Evolutionary conservation across 225 moss, liverwort and hornwort genomes (phyloP), one percentile per base, ranked within the genome.

Genomic region (Pleurozium schreberi): DNA sequence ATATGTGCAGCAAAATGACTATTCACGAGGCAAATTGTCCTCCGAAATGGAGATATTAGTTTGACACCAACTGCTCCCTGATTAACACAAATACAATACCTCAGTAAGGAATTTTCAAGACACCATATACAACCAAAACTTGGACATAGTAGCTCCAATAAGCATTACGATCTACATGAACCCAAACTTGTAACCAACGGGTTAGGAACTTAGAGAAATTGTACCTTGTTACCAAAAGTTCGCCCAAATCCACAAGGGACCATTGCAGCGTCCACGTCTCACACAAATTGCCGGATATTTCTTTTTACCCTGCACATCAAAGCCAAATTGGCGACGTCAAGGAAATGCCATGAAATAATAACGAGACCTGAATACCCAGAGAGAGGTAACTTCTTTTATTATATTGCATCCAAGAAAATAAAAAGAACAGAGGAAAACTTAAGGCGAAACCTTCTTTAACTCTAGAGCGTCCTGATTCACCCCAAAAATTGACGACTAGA

Each of bases 161-260:
- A 60, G 59, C 43, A 85, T 50, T 22, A 61, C 4, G 38, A 80
- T 86, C 45, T 84, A 43, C 38, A 63, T 61, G 62, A 36, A 69
- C 58, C 71, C 52, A 52, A 79, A 61, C 71, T 85, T 77, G 77
- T 47, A 82, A 82, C 79, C 83, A n/a, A 79, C 57, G 53, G 43
- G 30, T n/a, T 66, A 45, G 5, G 27, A 34, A n/a, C n/a, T 81
- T 75, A 36, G 5, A 85, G 42, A 80, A 91, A 75, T 47, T 84
- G 36, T 89, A 95, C 98, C 93, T 99, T 99, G 90, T 99, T 99
- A 69, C 99, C 99, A 83, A 99, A 92, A 82, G 99, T 94, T 74
- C 97, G 96, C 80, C 99, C 99, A 89, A 99, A 99, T 55, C 99
- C 99, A 92, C 99, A 99, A 43, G 97, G 95, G 71, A 99, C 97